These are phyloP conservation scores for Cladosporium halotolerans DNA, from an alignment of 2,329 filamentous ascomycete species.

Conservation along the genomic window DNA sequence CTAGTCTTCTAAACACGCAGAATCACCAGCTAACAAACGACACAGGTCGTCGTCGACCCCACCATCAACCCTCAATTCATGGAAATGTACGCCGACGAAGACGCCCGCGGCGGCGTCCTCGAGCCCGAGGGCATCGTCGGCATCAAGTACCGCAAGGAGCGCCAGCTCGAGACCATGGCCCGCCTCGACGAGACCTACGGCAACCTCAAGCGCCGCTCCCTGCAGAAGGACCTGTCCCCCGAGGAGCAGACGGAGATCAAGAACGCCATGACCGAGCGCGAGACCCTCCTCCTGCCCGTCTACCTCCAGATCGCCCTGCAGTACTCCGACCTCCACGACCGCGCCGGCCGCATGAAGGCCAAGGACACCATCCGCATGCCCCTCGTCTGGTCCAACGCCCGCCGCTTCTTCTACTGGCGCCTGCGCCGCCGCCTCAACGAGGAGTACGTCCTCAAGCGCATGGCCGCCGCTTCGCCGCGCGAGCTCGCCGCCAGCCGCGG, in stretches of 20 bases:
- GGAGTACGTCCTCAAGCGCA: slow-evolving; percentile 91
- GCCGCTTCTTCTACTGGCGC: slow-evolving; percentile 99
- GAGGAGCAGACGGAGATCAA: slow-evolving; percentile 76
- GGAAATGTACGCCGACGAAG: slow-evolving; percentile 99
- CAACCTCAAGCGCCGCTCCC: slow-evolving; percentile 72
- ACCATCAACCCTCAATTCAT: slow-evolving; percentile 95
- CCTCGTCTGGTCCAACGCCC: slow-evolving; percentile 79
- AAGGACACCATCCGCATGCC: slow-evolving; percentile 86
- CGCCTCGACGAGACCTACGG: slow-evolving; percentile 82
- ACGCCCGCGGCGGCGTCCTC: slow-evolving; percentile 91
- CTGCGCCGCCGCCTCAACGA: slow-evolving; percentile 93
- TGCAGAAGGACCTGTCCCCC: slow-evolving; percentile 59
- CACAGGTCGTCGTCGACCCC: slow-evolving; percentile 83
- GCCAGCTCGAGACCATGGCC: slow-evolving; percentile 95
- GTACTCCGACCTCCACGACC: slow-evolving; percentile 95
- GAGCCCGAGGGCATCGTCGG: slow-evolving; percentile 97
- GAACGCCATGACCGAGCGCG: slow-evolving; percentile 73
- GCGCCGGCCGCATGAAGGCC: slow-evolving; percentile 94
- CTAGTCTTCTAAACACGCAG: neutral
- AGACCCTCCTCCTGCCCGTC: slow-evolving; percentile 83
- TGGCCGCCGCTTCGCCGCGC: slow-evolving; percentile 49
- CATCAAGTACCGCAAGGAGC: slow-evolving; percentile 97
- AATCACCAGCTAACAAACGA: slow-evolving; percentile 1
- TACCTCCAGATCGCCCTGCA: slow-evolving; percentile 94
- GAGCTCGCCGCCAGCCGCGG: slow-evolving; percentile 35